Conservation (phyloP, 73 alveolate species). For the Blepharisma japonicum region DNA sequence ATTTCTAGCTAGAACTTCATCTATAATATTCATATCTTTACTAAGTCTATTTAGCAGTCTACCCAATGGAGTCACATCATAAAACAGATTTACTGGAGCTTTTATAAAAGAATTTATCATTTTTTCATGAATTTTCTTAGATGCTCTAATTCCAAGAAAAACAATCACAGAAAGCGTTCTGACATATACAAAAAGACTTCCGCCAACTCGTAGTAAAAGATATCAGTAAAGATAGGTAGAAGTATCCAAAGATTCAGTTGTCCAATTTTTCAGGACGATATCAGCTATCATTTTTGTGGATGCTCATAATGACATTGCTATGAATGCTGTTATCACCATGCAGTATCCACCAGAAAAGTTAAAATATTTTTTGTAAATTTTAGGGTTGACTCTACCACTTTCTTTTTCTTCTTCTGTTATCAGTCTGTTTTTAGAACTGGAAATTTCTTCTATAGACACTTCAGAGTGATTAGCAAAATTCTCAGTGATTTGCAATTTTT, state of each 20-base stretch:
- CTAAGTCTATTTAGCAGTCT: constrained; percentile 88
- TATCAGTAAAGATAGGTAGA: not conserved
- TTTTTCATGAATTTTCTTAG: constrained; percentile 44
- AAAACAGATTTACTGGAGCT: constrained; percentile 92
- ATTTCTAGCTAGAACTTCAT: constrained; percentile 38
- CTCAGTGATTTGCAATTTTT: not conserved
- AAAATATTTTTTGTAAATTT: constrained; percentile 38
- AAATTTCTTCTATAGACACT: not conserved
- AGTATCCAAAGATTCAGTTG: not conserved
- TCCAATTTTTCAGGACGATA: constrained; percentile 12
- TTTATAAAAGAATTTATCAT: constrained; percentile 48
- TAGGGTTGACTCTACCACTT: constrained; percentile 42
- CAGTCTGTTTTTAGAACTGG: not conserved
- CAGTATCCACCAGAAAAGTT: constrained; percentile 35
- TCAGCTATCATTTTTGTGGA: constrained; percentile 16
- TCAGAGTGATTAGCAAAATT: not conserved
- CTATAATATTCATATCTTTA: constrained; percentile 63
- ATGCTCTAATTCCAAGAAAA: constrained; percentile 5
- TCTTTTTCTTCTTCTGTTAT: constrained; percentile 50
- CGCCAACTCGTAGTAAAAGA: not conserved
- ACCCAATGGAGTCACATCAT: constrained; percentile 94
- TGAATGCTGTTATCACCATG: not conserved
- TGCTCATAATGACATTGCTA: constrained; percentile 9
- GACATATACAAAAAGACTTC: not conserved
- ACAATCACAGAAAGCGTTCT: not conserved